Conservation (phyloP, 352 stramenopile genomes). For the Elongisporangium undulatum region DNA sequence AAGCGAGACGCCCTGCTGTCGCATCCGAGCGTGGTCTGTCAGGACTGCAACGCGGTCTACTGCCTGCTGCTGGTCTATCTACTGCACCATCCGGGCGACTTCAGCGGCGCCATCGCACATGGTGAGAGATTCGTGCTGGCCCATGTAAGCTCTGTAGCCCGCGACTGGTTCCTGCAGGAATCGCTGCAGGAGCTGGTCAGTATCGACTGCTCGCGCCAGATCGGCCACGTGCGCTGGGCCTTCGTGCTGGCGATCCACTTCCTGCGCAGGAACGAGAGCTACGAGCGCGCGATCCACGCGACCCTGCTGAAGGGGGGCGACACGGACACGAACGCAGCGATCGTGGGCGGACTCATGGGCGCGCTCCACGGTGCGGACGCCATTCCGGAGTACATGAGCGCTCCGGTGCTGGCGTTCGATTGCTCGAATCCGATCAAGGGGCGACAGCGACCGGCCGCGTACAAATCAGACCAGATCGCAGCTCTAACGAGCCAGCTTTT, state of each 20-base stretch:
- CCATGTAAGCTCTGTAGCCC: constrained; percentile 20
- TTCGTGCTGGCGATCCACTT: constrained; percentile 49
- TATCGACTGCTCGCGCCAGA: constrained; percentile 24
- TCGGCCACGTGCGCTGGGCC: constrained; percentile 45
- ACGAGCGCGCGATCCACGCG: constrained; percentile 37
- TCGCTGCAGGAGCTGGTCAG: constrained; percentile 24
- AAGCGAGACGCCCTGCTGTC: constrained; percentile 39
- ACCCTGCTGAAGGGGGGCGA: constrained; percentile 52
- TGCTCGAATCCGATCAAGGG: constrained; percentile 6
- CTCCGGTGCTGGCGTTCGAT: constrained; percentile 37
- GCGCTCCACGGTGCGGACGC: constrained; percentile 34
- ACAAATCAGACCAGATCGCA: constrained; percentile 21
- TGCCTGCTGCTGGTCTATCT: constrained; percentile 44
- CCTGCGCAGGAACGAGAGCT: constrained; percentile 28
- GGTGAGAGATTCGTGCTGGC: constrained; percentile 28
- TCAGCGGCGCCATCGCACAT: constrained; percentile 22
- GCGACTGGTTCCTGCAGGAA: constrained; percentile 41
- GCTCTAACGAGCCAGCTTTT: constrained; percentile 21
- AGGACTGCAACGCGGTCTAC: constrained; percentile 61
- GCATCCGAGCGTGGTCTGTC: constrained; percentile 44
- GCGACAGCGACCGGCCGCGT: constrained; percentile 21
- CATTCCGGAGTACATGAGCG: constrained; percentile 40
- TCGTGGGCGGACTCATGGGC: constrained; percentile 44
- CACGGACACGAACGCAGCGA: constrained; percentile 59
- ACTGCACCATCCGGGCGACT: constrained; percentile 28